phyloP scores from a whole-genome alignment of 2,329 filamentous ascomycete genomes.

The Colletotrichum euphorbiae region DNA sequence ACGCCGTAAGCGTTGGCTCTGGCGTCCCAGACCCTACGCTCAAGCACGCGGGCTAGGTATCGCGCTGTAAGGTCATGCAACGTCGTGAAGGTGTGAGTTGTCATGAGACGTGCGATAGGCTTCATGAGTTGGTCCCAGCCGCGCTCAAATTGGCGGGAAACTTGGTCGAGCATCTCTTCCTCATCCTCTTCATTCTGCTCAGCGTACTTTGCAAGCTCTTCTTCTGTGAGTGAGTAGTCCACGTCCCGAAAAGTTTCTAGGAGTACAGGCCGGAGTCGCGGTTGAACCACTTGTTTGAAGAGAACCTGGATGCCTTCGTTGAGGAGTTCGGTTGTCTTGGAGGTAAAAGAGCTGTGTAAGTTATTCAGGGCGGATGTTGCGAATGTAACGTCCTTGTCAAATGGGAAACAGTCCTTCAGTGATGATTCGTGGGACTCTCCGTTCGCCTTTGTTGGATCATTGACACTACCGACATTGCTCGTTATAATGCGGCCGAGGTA shows the following conservation, averaged over 20 bases:
- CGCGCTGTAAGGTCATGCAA: conserved; percentile 79
- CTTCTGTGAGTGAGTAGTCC: conserved; percentile 80
- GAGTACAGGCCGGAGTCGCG: conserved; percentile 84
- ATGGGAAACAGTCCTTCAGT: conserved; percentile 79
- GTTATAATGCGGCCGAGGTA: conserved; percentile 90
- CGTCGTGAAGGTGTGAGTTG: conserved; percentile 78
- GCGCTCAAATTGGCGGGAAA: conserved; percentile 82
- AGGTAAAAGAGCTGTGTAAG: conserved; percentile 77
- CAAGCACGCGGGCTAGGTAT: conserved; percentile 81
- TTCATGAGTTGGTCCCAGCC: conserved; percentile 89
- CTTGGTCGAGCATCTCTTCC: conserved; percentile 71
- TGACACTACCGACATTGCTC: conserved; percentile 66
- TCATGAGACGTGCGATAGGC: conserved; percentile 87
- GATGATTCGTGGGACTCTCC: conserved; percentile 53
- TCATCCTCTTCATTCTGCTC: conserved; percentile 66
- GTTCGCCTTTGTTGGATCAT: conserved; percentile 49
- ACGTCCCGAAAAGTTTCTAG: conserved; percentile 91
- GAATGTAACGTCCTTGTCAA: conserved; percentile 77
- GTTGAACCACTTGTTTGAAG: conserved; percentile 88
- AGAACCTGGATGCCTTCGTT: conserved; percentile 87
- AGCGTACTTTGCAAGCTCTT: conserved; percentile 68
- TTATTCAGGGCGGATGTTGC: conserved; percentile 76
- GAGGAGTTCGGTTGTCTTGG: conserved; percentile 84
- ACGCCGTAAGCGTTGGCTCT: conserved; percentile 85
- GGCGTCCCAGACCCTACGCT: conserved; percentile 88